Base-by-base conservation (phyloP, 208 protist genomes). In the Endotrypanum monterogeii region DNA sequence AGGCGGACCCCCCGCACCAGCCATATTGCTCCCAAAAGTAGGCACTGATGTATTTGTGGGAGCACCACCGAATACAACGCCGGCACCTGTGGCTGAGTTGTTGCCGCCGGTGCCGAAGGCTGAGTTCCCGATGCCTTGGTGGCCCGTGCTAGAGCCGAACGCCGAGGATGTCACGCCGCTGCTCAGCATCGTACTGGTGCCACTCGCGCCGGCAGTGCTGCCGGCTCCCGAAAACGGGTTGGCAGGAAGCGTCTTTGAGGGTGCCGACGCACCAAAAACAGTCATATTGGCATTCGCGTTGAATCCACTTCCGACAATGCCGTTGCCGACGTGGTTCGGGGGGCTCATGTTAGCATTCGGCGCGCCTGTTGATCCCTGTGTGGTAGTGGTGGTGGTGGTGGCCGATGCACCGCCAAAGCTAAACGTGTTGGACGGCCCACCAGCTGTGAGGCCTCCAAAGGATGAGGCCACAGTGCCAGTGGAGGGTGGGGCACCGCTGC, bases 31-130 rank as follows among this genome's bases (percentile, higher is more conserved):
- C 41, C 71, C 71, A 60, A 75, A 75, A 25, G 35, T 56, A 16
- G 71, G 71, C 18, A 35, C 25, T 1, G 57, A 37, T 0, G 60
- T 51, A 12, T 9, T 62, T 54, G 55, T 44, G 16, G 71, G 71
- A 18, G 41, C 52, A 20, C 62, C 72, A 5, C 72, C 72, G 54
- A 76, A 76, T 23, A 41, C 11, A 30, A 23, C 68, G 23, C 39
- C 55, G 58, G 32, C 57, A n/a, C 5, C 7, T 2, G 54, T 35
- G 35, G 20, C 44, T n/a, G 71, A 20, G 46, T 23, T 48, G 3
- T 39, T 32, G 48, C 44, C 23, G 39, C 69, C 60, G 44, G 63
- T 67, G 32, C 32, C 30, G 18, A 52, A 54, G 23, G 28, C 23
- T 1, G 48, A 35, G 41, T 63, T 63, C 18, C 30, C 23, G 35